phyloP scores from a whole-genome alignment of 2,329 filamentous ascomycete genomes.

The Leptographium lundbergii region DNA sequence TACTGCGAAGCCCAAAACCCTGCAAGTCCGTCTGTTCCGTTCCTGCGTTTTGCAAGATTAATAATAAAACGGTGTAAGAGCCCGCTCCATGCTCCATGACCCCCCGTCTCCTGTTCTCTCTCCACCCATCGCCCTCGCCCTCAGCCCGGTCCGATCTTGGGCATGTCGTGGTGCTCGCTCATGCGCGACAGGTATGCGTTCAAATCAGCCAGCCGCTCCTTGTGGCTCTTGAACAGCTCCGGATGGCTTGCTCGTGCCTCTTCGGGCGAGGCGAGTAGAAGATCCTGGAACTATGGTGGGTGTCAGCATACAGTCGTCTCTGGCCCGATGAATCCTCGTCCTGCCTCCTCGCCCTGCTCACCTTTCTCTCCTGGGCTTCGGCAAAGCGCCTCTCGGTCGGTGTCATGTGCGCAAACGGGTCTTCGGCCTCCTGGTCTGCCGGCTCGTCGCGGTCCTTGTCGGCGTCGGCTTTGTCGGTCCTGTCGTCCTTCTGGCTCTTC shows the following conservation, averaged over 20 bases:
- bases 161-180: constrained; percentile 97
- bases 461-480: constrained; percentile 13
- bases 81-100: not conserved
- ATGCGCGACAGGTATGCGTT: constrained; percentile 86
- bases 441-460: constrained; percentile 13
- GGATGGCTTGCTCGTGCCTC: constrained; percentile 30
- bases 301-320: not conserved
- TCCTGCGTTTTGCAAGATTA: not conserved
- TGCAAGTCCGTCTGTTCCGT: too few species aligned
- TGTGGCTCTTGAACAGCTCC: constrained; percentile 90
- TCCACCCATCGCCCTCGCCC: not conserved
- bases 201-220: constrained; percentile 88
- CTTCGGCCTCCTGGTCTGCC: constrained; percentile 13
- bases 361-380: constrained; percentile 68
- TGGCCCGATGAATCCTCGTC: not conserved
- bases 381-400: constrained; percentile 73
- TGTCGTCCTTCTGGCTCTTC: constrained; percentile 7
- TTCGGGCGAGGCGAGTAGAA: constrained; percentile 45
- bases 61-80: not conserved
- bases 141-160: constrained; percentile 50
- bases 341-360: not conserved
- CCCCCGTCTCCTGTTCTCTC: not conserved
- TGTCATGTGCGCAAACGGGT: constrained; percentile 48
- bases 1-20: too few species aligned
- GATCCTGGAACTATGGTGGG: constrained; percentile 54